Base-by-base conservation (phyloP, 2,329 filamentous ascomycete species). In the Aspergillus clavatus region DNA sequence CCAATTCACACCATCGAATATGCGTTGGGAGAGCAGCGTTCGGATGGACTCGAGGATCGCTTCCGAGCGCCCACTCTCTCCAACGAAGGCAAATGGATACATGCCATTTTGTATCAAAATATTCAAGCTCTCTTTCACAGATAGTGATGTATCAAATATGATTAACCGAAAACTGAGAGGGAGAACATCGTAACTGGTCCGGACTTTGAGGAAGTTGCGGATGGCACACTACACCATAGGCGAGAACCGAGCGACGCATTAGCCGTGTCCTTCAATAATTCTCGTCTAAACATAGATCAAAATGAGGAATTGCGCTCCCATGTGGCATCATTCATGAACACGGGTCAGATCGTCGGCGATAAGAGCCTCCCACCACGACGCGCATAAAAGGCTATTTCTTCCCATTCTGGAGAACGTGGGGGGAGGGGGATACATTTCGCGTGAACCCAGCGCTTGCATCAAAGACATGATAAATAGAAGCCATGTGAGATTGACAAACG, bases 161-260 rank as follows among this genome's bases (percentile, higher is more conserved):
- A 98, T 94, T 44, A 98, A 82, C 53, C 93, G 87, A 72, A 95
- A 98, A 56, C 90, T 96, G 50, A 98, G 81, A 14, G 93, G 93
- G 38, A 98, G 79, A 56, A 98, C 93, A 72, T 98, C 93, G 75
- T 98, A 98, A 68, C 90, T 96, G 27, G 89, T 97, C 63, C 93
- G 86, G 58, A 94, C 86, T 70, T 90, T 95, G 66, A 98, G 83
- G 72, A 98, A 98, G 59, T 95, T 87, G 70, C 93, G 87, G 60
- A 97, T 90, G 52, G 87, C 85, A 75, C 84, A 84, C 90, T 95
- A 70, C 54, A 58, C 47, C 36, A 57, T 40, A 46, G 29, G 43
- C 39, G 36, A 53, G 39, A 12, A 16, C 44, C 12, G 43, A 40
- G 37, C 27, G 45, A 53, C 46, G 47, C 42, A 54, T 66, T 60